Evolutionary conservation across 345 rosid genomes (phyloP), one percentile per base, ranked within the genome.

Genomic region (Eucalyptus regnans): DNA sequence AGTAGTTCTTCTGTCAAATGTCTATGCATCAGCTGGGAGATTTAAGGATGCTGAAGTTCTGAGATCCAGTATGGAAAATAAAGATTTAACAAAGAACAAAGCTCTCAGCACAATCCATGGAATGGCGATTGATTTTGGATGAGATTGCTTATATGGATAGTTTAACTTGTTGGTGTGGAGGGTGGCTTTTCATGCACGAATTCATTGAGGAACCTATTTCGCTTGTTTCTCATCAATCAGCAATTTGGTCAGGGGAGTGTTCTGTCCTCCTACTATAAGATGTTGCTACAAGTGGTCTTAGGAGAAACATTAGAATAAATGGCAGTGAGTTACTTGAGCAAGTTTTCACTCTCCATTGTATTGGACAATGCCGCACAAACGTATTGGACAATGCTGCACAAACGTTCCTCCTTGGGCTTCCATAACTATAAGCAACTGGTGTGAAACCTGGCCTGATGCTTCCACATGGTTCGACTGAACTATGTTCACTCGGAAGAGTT

Each of bases 21-120:
- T 88, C 66, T 93, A 92, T 91, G 92, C 93, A 60, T 93, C 91
- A 9, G 90, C 89, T n/a, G 95, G 96, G 54, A 92, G 93, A 89
- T 93, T 92, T 88, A 56, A 92, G 90, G 94, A 93, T 90, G 94
- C 95, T 48, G 93, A 93, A 91, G 91, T 88, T 81, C 60, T 91
- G 92, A 93, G 94, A 89, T 86, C 33, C 31, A 88, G 88, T 64
- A 71, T 92, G 58, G 87, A 90, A 86, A 90, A 91, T 71, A 87
- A 89, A 49, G 90, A 92, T 7, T 86, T 91, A 64, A 86, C 51
- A n/a, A 93, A 94, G 89, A 89, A 89, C 64, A 91, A 93, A 17
- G 92, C 94, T 27, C 86, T 90, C 83, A 93, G 94, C 90, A 68
- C 88, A 85, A 87, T 92, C 49, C 64, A 76, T 88, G 91, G 81